Conservation (phyloP, 2,329 filamentous ascomycete genomes). For the Alternaria arborescens region DNA sequence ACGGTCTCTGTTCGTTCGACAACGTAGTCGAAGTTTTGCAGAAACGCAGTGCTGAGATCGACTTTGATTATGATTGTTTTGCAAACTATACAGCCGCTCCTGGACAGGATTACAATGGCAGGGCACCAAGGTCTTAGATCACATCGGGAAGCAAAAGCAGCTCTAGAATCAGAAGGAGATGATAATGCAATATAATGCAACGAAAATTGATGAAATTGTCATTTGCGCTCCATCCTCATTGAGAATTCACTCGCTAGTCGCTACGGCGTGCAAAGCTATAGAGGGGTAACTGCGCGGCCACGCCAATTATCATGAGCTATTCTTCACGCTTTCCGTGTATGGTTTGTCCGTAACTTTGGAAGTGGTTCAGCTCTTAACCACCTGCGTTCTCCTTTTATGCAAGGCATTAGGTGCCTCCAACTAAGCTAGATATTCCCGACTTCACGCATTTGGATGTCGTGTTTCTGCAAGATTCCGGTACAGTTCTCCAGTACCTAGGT, state of each 20-base stretch:
- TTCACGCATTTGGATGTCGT: background rate
- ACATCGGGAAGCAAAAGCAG: background rate
- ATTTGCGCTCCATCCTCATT: background rate
- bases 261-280: background rate
- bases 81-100: slow-evolving; percentile 37
- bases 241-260: background rate
- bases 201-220: background rate
- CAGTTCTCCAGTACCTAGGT: background rate
- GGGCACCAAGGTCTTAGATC: slow-evolving; percentile 22
- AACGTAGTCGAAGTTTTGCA: slow-evolving; percentile 38
- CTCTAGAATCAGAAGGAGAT: background rate
- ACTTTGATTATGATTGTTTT: slow-evolving; percentile 43
- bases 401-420: background rate
- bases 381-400: background rate
- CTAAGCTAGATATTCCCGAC: background rate
- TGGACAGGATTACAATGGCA: slow-evolving; percentile 40
- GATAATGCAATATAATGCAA: background rate
- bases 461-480: background rate
- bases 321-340: no score
- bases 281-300: background rate
- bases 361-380: no score
- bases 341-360: no score
- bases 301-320: background rate
- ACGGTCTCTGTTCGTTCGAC: slow-evolving; percentile 43
- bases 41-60: slow-evolving; percentile 39